Evolutionary conservation across 176 grass and related monocot species (phyloP), one percentile per base, ranked within the genome.

Genomic region (Juncus effusus): DNA sequence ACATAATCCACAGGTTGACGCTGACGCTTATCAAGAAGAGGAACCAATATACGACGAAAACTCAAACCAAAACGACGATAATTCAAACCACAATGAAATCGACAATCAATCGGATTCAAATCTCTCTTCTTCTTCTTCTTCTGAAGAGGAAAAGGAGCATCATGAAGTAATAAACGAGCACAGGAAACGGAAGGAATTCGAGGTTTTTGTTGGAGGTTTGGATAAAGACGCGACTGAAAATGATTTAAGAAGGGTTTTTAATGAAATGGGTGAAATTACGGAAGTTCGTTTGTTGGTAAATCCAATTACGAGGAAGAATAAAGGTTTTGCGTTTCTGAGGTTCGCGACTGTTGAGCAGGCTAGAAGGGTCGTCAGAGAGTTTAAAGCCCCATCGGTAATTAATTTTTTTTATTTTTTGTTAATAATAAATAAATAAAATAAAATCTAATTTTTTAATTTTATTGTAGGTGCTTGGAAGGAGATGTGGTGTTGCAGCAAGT

Each of bases 251-350:
- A 82, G 76, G 56, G 79, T 62, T 38, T 90, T 90, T 57, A 40
- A 60, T 7, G 73, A 82, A 10, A 56, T 81, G 16, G 87, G 87
- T 3, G 71, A 90, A 42, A 79, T 90, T 53, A 74, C 79, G 39
- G 87, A 90, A 38, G 66, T 85, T 69, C 75, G 87, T 5, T 83
- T 90, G 49, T 83, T 85, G 72, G 85, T 78, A 42, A 83, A 90
- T 78, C 76, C 81, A 38, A 74, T 55, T 1, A 82, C 87, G 0
- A 85, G 79, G 59, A 90, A 79, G 79, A 90, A 90, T 13, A 90
- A 90, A 56, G 87, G 87, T 0, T 90, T 90, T 77, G 87, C 87
- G 1, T 90, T 90, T 52, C 75, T 90, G 56, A 90, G 78, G 75
- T 90, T 90, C 60, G 71, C 79, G 0, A 85, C 47, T 77, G 84